Evolutionary conservation across 1,139 yeast species (phyloP).

Genomic region (Protomyces lactucae-debilis): DNA sequence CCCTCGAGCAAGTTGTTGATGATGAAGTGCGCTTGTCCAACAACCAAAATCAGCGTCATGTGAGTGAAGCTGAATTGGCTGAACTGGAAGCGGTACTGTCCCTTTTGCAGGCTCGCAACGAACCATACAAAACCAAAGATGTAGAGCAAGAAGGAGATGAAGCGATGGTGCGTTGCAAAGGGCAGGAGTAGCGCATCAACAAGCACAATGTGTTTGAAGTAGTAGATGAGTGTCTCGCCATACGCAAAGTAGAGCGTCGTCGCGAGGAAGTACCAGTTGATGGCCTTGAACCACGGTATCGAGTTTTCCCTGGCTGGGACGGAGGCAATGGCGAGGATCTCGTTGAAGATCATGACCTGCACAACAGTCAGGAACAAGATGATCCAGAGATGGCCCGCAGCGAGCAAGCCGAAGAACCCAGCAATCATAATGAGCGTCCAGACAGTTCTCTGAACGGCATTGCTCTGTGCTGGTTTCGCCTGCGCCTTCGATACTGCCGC

Average conservation of each 20-base stretch:
- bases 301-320: slow-evolving; percentile 81
- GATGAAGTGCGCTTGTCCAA: slow-evolving; percentile 89
- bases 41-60: slow-evolving; percentile 85
- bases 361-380: slow-evolving; percentile 64
- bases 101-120: slow-evolving; percentile 83
- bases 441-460: slow-evolving; percentile 53
- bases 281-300: slow-evolving; percentile 73
- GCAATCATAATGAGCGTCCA: slow-evolving; percentile 93
- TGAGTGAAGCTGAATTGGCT: slow-evolving; percentile 91
- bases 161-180: slow-evolving; percentile 65
- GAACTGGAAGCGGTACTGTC: slow-evolving; percentile 84
- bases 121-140: slow-evolving; percentile 78
- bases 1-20: slow-evolving; percentile 87
- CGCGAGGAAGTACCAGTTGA: slow-evolving; percentile 72
- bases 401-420: slow-evolving; percentile 63
- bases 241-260: slow-evolving; percentile 84
- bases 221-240: slow-evolving; percentile 74
- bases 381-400: slow-evolving; percentile 84
- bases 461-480: slow-evolving; percentile 7
- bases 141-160: slow-evolving; percentile 76
- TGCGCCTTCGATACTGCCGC: not conserved
- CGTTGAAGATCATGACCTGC: slow-evolving; percentile 82
- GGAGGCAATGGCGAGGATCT: slow-evolving; percentile 75
- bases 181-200: slow-evolving; percentile 45
- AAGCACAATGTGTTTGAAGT: slow-evolving; percentile 49